Evolutionary conservation across 805 yeast genomes (phyloP), one percentile per base, ranked within the genome.

Genomic region (Clavispora phyllophila): DNA sequence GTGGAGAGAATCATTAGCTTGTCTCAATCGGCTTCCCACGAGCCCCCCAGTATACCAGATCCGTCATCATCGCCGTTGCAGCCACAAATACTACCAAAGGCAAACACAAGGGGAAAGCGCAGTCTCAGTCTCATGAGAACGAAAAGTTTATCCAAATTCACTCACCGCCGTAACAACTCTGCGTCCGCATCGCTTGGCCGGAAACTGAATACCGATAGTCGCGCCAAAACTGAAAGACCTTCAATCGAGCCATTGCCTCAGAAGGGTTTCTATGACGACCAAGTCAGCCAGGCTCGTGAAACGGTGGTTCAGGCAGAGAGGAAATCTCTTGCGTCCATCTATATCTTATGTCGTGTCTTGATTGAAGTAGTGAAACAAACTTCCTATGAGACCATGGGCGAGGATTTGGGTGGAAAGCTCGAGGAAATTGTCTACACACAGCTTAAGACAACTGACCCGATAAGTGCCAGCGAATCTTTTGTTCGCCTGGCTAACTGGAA

Each of bases 351-450:
- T 63, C 76, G 99, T 35, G 98, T 90, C 0, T 71, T 93, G 40
- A 86, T 91, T 42, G 98, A 91, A 57, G 89, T 93, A 10, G 96
- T 91, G 15, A 81, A 82, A 51, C 97, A 91, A 58, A 81, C 95
- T 1, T 82, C 95, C 7, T 68, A 76, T n/a, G 82, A 79, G 9
- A 75, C 77, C 0, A 71, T 82, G 42, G 95, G 90, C 6, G 87
- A 81, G 39, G 95, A 87, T 46, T 68, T 91, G 29, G 84, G 86
- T 15, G 86, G 81, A 38, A 87, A 86, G 53, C 69, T 93, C 9
- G 98, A 93, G 61, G 98, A 93, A 52, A 90, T 90, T 40, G 95
- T 91, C 23, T 93, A 88, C 67, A 82, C 87, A 13, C 97, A 93
- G 61, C 66, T 93, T 42, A 80, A 86, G 50, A 81, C 90, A 2